These are phyloP conservation scores for Angomonas desouzai DNA, from an alignment of 208 protist species.

Conservation along the genomic window DNA sequence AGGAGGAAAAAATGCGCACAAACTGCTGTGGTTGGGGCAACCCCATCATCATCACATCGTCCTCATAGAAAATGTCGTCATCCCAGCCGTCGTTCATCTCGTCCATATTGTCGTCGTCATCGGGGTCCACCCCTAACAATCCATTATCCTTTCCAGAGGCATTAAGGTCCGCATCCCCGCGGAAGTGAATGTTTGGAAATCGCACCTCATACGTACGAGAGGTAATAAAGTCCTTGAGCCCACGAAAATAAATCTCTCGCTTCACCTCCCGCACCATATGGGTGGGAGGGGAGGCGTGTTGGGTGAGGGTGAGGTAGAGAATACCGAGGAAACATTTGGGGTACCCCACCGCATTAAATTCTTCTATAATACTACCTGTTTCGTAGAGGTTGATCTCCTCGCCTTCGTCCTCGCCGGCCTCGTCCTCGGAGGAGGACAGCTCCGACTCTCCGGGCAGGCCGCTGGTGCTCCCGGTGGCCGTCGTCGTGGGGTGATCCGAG, in stretches of 20 bases:
- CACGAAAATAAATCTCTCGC: slow-evolving; percentile 39
- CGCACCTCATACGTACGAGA: slow-evolving; percentile 29
- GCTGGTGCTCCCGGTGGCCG: not conserved
- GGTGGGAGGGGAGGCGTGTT: slow-evolving; percentile 29
- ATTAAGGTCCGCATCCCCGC: slow-evolving; percentile 16
- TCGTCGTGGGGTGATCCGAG: not conserved
- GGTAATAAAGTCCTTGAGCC: slow-evolving; percentile 32
- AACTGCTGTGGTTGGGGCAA: not conserved
- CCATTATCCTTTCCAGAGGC: not conserved
- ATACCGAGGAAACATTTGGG: slow-evolving; percentile 38
- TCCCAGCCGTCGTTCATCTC: not conserved
- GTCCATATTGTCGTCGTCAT: not conserved
- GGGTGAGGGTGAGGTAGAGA: slow-evolving; percentile 33
- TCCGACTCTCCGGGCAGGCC: slow-evolving; percentile 1
- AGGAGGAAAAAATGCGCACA: not conserved
- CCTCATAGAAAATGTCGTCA: not conserved
- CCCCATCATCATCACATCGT: not conserved
- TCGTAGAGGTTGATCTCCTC: slow-evolving; percentile 13
- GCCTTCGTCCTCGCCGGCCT: not conserved
- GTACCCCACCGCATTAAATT: slow-evolving; percentile 34
- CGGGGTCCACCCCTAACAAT: not conserved
- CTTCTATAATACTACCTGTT: slow-evolving; percentile 28
- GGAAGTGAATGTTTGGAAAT: slow-evolving; percentile 27
- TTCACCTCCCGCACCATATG: slow-evolving; percentile 37
- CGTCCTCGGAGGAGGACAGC: not conserved